These are phyloP conservation scores for Musa balbisiana DNA, from an alignment of 202 grass and related monocot species.

Conservation along the genomic window DNA sequence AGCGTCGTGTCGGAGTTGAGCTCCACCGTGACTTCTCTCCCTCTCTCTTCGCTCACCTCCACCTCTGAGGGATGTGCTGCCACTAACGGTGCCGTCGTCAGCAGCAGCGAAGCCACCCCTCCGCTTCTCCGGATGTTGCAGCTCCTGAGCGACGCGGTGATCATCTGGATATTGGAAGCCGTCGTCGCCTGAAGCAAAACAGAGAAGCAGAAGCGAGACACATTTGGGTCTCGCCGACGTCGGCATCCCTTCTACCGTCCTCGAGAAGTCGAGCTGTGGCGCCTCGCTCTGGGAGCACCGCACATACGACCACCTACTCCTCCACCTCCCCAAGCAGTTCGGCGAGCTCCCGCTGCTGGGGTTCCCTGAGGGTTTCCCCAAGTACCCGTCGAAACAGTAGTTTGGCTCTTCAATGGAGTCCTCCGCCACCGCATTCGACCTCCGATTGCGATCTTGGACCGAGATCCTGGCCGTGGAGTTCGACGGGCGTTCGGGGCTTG, in stretches of 20 bases:
- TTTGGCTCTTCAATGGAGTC: constrained; percentile 66
- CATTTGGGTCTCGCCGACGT: constrained; percentile 56
- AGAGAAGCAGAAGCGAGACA: neutral
- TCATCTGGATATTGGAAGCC: constrained; percentile 4
- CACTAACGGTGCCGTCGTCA: neutral
- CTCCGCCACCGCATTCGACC: constrained; percentile 35
- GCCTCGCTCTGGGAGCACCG: constrained; percentile 50
- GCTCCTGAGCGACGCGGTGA: constrained; percentile 11
- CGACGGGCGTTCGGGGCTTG: constrained; percentile 39
- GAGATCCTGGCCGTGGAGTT: constrained; percentile 42
- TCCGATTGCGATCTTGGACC: constrained; percentile 44
- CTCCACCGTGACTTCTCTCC: constrained; percentile 56
- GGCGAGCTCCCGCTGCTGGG: constrained; percentile 67
- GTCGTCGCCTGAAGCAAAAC: neutral
- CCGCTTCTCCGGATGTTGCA: neutral
- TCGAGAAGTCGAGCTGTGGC: constrained; percentile 53
- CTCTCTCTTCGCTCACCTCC: constrained; percentile 42
- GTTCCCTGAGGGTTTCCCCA: constrained; percentile 51
- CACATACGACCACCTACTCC: constrained; percentile 78
- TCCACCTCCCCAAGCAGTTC: constrained; percentile 71
- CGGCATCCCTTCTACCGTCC: constrained; percentile 53
- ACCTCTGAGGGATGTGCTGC: constrained; percentile 5
- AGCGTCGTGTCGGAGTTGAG: constrained; percentile 82
- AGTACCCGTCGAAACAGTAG: constrained; percentile 63
- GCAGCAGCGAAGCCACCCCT: neutral